Percentiles rank a stretch among this genome's conserved stretches.
Evolutionary conservation across 2,329 filamentous ascomycete species (phyloP).

Genomic region (Penicillium nordicum): DNA sequence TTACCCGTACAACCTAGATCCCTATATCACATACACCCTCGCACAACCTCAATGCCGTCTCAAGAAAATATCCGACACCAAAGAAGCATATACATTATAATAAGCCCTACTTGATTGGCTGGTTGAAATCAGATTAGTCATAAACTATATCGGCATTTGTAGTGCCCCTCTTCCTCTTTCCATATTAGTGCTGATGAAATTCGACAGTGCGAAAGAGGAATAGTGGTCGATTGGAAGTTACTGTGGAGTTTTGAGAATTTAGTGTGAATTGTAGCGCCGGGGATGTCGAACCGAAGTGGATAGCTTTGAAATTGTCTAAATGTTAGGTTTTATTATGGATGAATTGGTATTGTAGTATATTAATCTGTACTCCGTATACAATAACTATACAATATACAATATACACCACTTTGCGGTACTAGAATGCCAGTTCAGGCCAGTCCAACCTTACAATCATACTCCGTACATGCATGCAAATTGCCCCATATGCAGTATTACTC

Average conservation of each 20-base stretch:
- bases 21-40: background rate
- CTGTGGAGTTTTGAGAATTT: background rate
- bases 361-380: too few relatives aligned
- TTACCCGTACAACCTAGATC: background rate
- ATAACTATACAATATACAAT: background rate
- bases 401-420: background rate
- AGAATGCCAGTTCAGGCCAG: background rate
- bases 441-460: background rate
- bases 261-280: conserved; percentile 1
- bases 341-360: background rate
- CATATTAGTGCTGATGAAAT: background rate
- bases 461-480: background rate
- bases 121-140: background rate
- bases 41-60: background rate
- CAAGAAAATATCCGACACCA: background rate
- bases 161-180: background rate
- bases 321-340: background rate
- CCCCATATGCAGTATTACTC: background rate
- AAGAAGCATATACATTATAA: background rate
- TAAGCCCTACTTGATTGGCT: background rate
- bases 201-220: background rate
- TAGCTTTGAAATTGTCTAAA: background rate
- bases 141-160: background rate
- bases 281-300: background rate
- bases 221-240: background rate